Evolutionary conservation across 2,329 filamentous ascomycete species (phyloP).

Genomic region (Penicillium palitans): DNA sequence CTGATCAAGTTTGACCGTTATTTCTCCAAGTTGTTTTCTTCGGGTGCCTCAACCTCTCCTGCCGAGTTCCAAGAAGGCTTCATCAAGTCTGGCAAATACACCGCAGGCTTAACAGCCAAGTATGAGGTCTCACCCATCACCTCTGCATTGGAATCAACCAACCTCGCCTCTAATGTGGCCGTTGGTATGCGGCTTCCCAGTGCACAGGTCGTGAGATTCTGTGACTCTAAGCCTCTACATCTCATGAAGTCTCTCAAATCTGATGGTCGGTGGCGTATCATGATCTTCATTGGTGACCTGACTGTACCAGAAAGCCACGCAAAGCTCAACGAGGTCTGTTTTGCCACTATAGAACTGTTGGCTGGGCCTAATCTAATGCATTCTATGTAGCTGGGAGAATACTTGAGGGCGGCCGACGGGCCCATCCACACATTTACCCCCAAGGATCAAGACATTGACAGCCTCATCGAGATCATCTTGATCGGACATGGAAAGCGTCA

Average conservation of each 20-base stretch:
- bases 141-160: constrained; percentile 34
- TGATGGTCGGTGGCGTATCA: constrained; percentile 54
- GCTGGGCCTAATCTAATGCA: constrained; percentile 7
- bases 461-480: constrained; percentile 58
- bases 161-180: constrained; percentile 38
- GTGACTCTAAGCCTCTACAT: constrained; percentile 60
- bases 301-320: constrained; percentile 21
- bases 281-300: constrained; percentile 53
- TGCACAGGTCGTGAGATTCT: constrained; percentile 60
- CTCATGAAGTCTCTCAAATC: constrained; percentile 52
- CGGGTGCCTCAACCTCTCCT: constrained; percentile 44
- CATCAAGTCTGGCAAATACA: constrained; percentile 58
- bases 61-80: constrained; percentile 60
- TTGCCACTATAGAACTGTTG: not conserved
- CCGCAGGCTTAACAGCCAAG: constrained; percentile 58
- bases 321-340: constrained; percentile 43
- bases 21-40: constrained; percentile 56
- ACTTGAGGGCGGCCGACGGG: constrained; percentile 44
- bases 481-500: constrained; percentile 53
- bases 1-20: constrained; percentile 62
- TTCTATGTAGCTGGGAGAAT: constrained; percentile 39
- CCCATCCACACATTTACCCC: constrained; percentile 49
- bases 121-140: constrained; percentile 57
- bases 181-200: constrained; percentile 55
- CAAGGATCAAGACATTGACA: constrained; percentile 48